Evolutionary conservation across 169 alveolate species (phyloP), one percentile per base, ranked within the genome.

Genomic region (Cryptosporidium ubiquitum): DNA sequence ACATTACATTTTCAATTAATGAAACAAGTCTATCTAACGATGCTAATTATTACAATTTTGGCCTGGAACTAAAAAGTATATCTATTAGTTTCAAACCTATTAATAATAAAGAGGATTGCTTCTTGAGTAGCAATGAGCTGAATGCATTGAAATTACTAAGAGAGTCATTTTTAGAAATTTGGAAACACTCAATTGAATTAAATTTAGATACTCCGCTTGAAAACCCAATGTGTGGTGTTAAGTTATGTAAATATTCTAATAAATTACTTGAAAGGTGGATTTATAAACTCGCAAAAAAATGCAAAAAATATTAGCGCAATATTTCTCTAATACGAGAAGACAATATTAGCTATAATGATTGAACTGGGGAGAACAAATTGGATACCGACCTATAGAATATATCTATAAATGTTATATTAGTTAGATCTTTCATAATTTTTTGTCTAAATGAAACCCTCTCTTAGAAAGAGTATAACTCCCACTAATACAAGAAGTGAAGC

Each of bases 231-330:
- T 37, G 31, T 52, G 20, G 40, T 16, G 33, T 26, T 51, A 39
- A 73, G n/a, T 33, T 29, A n/a, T 18, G 49, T 37, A 64, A 64
- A 64, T 64, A 16, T 64, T 73, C 69, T 37, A 73, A 58, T 31
- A 39, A 35, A 31, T 33, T 73, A 73, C 70, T 73, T 33, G 85
- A 73, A 33, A 57, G 70, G 51, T 73, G 85, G 85, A 57, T 57
- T 73, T 29, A 6, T 12, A 73, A 73, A 73, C 68, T 73, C 61
- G 52, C 85, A 73, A 73, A 73, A 73, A 73, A 51, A 73, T 73
- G 70, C 85, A 73, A 29, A 69, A 42, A 40, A 55, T 35, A 37
- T 73, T 57, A 73, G 68, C 84, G 84, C 84, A 31, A 49, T 23
- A 40, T 31, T 12, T 40, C 70, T 35, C 85, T 51, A 39, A 31